Evolutionary conservation across 2,329 filamentous ascomycete species (phyloP).

Genomic region (Penicillium vulpinum): DNA sequence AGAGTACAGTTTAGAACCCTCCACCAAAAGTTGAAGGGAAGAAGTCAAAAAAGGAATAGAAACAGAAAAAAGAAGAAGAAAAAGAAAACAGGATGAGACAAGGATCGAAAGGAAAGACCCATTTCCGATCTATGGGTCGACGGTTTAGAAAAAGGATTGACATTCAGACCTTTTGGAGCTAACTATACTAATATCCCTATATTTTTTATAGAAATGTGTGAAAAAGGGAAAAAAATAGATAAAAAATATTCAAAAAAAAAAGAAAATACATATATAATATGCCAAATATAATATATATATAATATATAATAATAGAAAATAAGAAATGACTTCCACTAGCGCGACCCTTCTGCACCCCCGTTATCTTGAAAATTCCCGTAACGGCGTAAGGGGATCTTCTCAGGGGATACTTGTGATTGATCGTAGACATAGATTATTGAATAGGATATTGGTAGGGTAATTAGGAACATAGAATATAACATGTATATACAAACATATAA

Average conservation of each 20-base stretch:
- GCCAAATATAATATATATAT: too few relatives aligned
- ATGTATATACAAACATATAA: neutral
- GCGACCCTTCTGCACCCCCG: conserved; percentile 29
- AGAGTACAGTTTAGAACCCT: conserved; percentile 1
- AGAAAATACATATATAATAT: too few relatives aligned
- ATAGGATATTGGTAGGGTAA: neutral
- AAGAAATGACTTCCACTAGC: conserved; percentile 28
- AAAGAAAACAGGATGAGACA: conserved; percentile 18
- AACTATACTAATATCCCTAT: too few relatives aligned
- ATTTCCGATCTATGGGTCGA: conserved; percentile 29
- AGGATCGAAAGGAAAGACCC: conserved; percentile 20
- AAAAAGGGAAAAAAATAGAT: too few relatives aligned
- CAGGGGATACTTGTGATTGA: conserved; percentile 8
- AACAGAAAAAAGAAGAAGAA: conserved; percentile 4
- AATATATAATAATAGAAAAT: conserved; percentile 16
- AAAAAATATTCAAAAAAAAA: conserved; percentile 10
- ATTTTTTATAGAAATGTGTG: too few relatives aligned
- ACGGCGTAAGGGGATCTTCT: conserved; percentile 24
- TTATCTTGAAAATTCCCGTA: conserved; percentile 28
- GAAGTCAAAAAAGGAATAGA: conserved; percentile 12
- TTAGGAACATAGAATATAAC: too few relatives aligned
- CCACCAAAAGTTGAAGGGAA: conserved; percentile 4
- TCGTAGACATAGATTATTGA: neutral
- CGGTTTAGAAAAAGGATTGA: conserved; percentile 28
- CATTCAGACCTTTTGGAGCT: conserved; percentile 22